Evolutionary conservation across 139 green algal genomes (phyloP), one percentile per base, ranked within the genome.

Genomic region (Coccomyxa sp.): DNA sequence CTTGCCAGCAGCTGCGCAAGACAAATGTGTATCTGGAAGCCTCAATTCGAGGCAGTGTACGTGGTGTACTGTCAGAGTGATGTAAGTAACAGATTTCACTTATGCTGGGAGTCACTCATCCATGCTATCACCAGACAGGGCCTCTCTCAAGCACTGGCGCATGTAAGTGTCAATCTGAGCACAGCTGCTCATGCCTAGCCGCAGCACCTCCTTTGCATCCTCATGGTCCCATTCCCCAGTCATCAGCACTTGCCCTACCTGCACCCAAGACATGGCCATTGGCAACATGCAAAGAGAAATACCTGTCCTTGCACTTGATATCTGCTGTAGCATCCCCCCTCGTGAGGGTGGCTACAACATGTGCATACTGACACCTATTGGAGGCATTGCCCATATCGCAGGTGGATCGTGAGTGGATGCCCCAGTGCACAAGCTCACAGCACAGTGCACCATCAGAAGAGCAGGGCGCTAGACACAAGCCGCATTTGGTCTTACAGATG

Each of bases 111-210:
- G n/a, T n/a, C n/a, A 64, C 2, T 83, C 41, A 74, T 86, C 44
- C 83, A 87, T 29, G 68, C 36, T 39, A 76, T 83, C 29, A n/a
- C 75, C 18, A 68, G 55, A 24, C 44, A 55, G 58, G 44, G 44
- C 5, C 27, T 68, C n/a, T 31, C 38, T 50, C 31, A 72, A 55
- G 55, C 37, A 72, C 40, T 90, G 79, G 40, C 85, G 55, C 77
- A 85, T 83, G 8, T 78, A 68, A 18, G 29, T 55, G 36, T 88
- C 83, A 69, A 95, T 86, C 79, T 94, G 91, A n/a, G 70, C 38
- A 77, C 91, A 95, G 4, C 88, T 90, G 3, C 92, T 87, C 85
- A 95, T 82, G 77, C 81, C 84, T 70, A 96, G 75, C 73, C 93
- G 84, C 37, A 95, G 68, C 35, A 70, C 86, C 39, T 90, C 84